phyloP scores from a whole-genome alignment of 1,284 basidiomycete genomes.

The Neonothopanus nambi region DNA sequence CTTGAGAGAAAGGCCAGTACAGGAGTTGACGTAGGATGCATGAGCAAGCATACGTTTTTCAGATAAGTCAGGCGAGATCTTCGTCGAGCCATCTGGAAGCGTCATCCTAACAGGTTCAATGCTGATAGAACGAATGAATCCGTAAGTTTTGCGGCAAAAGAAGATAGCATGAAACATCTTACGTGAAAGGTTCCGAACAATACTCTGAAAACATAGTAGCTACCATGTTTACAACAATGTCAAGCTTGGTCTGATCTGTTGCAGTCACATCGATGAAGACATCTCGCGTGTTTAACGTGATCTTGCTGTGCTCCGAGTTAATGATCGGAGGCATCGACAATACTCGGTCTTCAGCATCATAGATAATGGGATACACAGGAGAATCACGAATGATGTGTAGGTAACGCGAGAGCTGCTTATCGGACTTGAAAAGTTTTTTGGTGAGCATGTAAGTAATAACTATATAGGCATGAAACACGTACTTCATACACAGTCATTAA shows the following conservation, averaged over 20 bases:
- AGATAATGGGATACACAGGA: constrained; percentile 97
- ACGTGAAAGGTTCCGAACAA: constrained; percentile 90
- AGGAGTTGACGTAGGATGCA: constrained; percentile 93
- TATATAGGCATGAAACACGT: constrained; percentile 23
- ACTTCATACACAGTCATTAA: constrained; percentile 92
- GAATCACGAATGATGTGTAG: constrained; percentile 93
- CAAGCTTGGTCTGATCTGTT: constrained; percentile 96
- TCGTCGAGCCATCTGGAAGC: constrained; percentile 73
- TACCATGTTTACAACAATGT: constrained; percentile 93
- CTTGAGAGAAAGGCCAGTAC: constrained; percentile 81
- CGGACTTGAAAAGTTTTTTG: constrained; percentile 53
- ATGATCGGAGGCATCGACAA: constrained; percentile 99
- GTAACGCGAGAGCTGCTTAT: constrained; percentile 90
- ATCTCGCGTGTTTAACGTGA: constrained; percentile 91
- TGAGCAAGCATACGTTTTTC: constrained; percentile 75
- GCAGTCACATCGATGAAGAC: constrained; percentile 98
- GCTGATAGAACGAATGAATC: constrained; percentile 42
- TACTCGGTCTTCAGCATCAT: constrained; percentile 85
- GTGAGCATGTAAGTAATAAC: neutral
- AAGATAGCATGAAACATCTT: constrained; percentile 32
- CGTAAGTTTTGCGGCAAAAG: neutral
- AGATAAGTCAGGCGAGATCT: constrained; percentile 82
- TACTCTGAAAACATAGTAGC: constrained; percentile 98
- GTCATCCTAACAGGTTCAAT: constrained; percentile 90
- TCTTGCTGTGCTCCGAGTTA: constrained; percentile 97